Evolutionary conservation across 306 rosid species (phyloP).

Genomic region (Hylodesmum podocarpum): DNA sequence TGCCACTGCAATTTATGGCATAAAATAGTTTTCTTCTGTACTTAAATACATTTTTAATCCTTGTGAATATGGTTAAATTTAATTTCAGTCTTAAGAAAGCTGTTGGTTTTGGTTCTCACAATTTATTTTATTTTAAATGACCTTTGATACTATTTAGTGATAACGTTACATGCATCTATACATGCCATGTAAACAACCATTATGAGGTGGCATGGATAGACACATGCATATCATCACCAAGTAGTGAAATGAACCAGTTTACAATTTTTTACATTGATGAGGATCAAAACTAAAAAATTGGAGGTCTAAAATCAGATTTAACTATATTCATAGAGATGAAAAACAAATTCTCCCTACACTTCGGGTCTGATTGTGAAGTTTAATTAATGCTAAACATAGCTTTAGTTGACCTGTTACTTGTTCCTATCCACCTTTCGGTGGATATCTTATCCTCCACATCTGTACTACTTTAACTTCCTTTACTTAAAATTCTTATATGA

Average conservation of each 20-base stretch:
- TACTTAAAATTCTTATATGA: neutral
- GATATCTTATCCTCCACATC: neutral
- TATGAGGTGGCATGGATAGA: neutral
- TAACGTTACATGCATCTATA: neutral
- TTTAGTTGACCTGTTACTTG: neutral
- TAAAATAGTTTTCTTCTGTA: neutral
- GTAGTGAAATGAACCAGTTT: neutral
- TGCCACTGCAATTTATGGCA: neutral
- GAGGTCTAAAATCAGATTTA: neutral
- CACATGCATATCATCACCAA: neutral
- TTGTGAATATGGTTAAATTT: neutral
- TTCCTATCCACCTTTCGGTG: neutral
- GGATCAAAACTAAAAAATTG: neutral
- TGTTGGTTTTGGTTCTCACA: neutral
- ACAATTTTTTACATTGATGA: neutral
- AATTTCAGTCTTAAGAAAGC: neutral
- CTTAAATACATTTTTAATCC: neutral
- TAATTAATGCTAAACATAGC: neutral
- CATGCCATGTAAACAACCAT: neutral
- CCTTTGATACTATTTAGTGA: neutral
- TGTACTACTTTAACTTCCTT: neutral
- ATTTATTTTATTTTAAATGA: neutral
- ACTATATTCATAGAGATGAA: neutral
- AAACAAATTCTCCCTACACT: neutral
- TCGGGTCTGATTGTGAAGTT: neutral